Evolutionary conservation across 139 green algal species (phyloP), one percentile per base, ranked within the genome.

Genomic region (Monoraphidium neglectum): DNA sequence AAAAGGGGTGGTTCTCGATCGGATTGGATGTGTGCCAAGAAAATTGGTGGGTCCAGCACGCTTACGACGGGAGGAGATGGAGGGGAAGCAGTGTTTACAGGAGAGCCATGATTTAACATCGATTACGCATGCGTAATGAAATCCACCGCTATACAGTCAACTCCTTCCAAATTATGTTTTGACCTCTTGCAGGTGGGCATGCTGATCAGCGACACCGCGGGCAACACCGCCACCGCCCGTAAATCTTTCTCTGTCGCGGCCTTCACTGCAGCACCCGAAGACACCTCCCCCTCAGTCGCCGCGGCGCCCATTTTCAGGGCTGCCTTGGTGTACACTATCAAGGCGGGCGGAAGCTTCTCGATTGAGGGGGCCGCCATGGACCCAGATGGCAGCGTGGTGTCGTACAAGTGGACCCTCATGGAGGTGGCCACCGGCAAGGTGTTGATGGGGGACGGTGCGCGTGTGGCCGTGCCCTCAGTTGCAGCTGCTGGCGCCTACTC

Each of bases 341-440:
- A 35, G 5, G 13, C 68, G 13, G 64, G 49, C n/a, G 51, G 24
- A 3, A 32, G 33, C 26, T 1, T 79, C 1, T 47, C 46, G 12
- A 79, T 79, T 16, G 47, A 43, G 6, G 73, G 73, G n/a, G n/a
- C n/a, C 6, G 63, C 73, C 1, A 57, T 49, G 33, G 73, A 79
- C 30, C 63, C 73, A 57, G 73, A 79, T 57, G 73, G 73, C 8
- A 62, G 73, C 40, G 8, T 37, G 5, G 73, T 73, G 5, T 43
- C 33, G 12, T 5, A 73, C 18, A 35, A n/a, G 23, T 79, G 73
- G 73, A 30, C 63, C 13, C 33, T 79, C 33, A 64, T 79, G 43
- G 28, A 79, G 15, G 46, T 66, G 59, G 51, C 63, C 8, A 73
- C 63, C 18, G 73, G 73, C 36, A 40, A 67, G 10, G 67, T 62